Evolutionary conservation across 352 stramenopile species (phyloP), one percentile per base, ranked within the genome.

Genomic region (Globisporangium okanoganense): DNA sequence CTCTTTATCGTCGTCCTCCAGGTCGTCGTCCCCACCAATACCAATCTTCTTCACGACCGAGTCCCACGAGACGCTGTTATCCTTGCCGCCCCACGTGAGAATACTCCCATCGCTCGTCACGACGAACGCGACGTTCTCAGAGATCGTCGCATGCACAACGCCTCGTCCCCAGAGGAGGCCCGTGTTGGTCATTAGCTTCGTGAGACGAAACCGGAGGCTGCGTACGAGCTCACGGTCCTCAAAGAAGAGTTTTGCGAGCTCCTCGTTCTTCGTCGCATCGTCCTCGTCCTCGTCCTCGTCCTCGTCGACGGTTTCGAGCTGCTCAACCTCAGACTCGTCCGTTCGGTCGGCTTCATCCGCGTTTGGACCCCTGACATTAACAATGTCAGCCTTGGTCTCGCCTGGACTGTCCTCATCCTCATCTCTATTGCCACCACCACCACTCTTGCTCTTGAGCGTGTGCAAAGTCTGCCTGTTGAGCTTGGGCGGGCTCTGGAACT

Each of bases 31-130:
- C 14, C 5, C 29, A 35, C n/a, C 43, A 45, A 44, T 13, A 29
- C 57, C 33, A 20, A 58, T 45, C 31, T 54, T 55, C 31, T 51
- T 82, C 65, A 18, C 51, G 61, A 62, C 81, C 71, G 47, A 43
- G 45, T 81, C 54, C 76, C 77, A 88, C 13, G 67, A 48, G 14
- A 25, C 33, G 24, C 52, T 71, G 31, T 68, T 84, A 49, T 78
- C 66, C 50, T 81, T 86, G 20, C 89, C 88, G 38, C 94, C 94
- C 92, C 94, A 98, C 27, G 79, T 86, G 58, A 94, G 95, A n/a
- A 98, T 75, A 47, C 79, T 79, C 0, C 91, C 88, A 0, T 73
- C 72, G 45, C 87, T 78, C 16, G 90, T 96, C 18, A 97, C 76
- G 0, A 78, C 88, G 52, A 97, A 91, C 24, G 94, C 90, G 25